phyloP scores from a whole-genome alignment of 306 rosid genomes.

The Prunus fruticosa region DNA sequence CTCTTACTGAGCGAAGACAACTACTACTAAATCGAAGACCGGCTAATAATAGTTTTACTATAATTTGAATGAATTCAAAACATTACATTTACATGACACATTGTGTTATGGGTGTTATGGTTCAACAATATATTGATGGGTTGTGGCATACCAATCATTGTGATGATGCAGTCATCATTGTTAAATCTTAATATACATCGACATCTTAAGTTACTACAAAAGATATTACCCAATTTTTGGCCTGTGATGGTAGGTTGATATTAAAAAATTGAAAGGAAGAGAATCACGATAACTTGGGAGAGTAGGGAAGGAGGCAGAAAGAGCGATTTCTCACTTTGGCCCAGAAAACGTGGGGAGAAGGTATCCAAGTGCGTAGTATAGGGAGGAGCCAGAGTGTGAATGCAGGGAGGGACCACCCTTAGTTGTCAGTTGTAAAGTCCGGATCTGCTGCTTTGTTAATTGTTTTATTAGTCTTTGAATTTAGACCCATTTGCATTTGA shows the following conservation, averaged over 20 bases:
- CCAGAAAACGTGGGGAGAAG: not conserved
- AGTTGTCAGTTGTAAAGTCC: slow-evolving; percentile 29
- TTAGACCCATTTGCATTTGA: too few relatives aligned
- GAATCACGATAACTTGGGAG: slow-evolving; percentile 4
- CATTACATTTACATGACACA: too few relatives aligned
- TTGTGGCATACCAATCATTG: slow-evolving; percentile 16
- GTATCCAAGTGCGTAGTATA: not conserved
- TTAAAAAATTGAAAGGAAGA: not conserved
- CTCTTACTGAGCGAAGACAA: too few relatives aligned
- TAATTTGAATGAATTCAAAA: too few relatives aligned
- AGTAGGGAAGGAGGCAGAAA: not conserved
- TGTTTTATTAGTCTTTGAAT: too few relatives aligned
- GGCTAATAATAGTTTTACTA: too few relatives aligned
- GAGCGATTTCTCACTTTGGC: not conserved
- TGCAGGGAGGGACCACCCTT: slow-evolving; percentile 18
- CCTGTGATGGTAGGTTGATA: not conserved
- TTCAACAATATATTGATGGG: not conserved
- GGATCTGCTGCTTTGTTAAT: not conserved
- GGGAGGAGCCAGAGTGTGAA: slow-evolving; percentile 4
- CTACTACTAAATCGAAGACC: too few relatives aligned
- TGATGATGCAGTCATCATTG: not conserved
- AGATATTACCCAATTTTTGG: not conserved
- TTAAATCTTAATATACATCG: not conserved
- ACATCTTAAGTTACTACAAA: not conserved
- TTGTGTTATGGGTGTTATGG: too few relatives aligned